These are phyloP conservation scores for Pestalotiopsis sp. DNA, from an alignment of 2,329 filamentous ascomycete genomes.

Conservation along the genomic window DNA sequence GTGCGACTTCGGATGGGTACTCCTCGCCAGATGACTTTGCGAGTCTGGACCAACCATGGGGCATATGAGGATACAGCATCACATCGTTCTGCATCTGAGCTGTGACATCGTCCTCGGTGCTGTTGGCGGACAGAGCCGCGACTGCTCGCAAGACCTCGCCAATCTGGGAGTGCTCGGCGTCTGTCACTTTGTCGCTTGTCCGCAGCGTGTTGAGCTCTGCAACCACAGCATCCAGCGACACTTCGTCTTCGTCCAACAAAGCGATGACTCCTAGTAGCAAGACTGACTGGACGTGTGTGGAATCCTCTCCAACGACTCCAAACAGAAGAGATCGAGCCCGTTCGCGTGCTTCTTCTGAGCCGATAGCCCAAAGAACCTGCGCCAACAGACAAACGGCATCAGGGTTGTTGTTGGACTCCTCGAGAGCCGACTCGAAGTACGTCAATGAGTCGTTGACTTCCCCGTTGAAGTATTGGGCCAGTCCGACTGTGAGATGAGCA, in stretches of 20 bases:
- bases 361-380: constrained; percentile 92
- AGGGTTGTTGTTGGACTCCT: constrained; percentile 75
- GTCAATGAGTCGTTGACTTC: constrained; percentile 70
- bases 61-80: constrained; percentile 78
- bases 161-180: constrained; percentile 68
- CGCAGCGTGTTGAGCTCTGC: constrained; percentile 76
- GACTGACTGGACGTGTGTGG: constrained; percentile 78
- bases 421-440: constrained; percentile 79
- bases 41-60: constrained; percentile 80
- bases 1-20: constrained; percentile 73
- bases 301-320: constrained; percentile 72
- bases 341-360: constrained; percentile 71
- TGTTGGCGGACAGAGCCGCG: constrained; percentile 57
- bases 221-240: constrained; percentile 78
- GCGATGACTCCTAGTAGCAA: constrained; percentile 84
- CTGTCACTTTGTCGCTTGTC: constrained; percentile 64
- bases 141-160: constrained; percentile 77
- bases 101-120: constrained; percentile 52
- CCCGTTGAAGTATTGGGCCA: constrained; percentile 75
- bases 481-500: constrained; percentile 80
- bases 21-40: constrained; percentile 59
- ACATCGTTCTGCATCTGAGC: constrained; percentile 75
- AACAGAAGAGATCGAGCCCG: constrained; percentile 81
- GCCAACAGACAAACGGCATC: constrained; percentile 87
- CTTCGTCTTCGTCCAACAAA: constrained; percentile 76